These are phyloP conservation scores for Diaporthe vaccinii DNA, from an alignment of 2,329 filamentous ascomycete species.

Conservation along the genomic window DNA sequence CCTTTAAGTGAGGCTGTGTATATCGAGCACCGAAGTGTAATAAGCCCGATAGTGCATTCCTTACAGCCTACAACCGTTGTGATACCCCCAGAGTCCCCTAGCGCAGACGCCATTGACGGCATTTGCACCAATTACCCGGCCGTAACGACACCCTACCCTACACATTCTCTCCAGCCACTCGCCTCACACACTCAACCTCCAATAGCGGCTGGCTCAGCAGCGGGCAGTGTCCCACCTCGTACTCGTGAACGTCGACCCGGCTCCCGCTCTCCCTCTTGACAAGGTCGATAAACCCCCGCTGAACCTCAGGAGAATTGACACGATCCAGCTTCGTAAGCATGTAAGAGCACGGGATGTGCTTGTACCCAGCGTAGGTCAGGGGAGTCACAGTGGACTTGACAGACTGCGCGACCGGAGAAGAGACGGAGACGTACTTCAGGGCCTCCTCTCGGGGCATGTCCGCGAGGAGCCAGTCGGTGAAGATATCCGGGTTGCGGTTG, in stretches of 20 bases:
- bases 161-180: neutral
- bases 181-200: conserved; percentile 11
- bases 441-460: neutral
- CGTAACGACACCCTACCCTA: neutral
- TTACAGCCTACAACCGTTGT: neutral
- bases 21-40: neutral
- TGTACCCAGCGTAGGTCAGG: neutral
- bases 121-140: neutral
- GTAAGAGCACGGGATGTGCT: neutral
- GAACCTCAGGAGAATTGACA: neutral
- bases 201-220: neutral
- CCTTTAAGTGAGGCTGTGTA: neutral
- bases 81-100: neutral
- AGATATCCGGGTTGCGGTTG: neutral
- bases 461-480: neutral
- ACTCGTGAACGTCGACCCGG: neutral
- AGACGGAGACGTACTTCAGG: neutral
- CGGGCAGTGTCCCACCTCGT: neutral
- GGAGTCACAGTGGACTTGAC: neutral
- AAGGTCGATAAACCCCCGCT: neutral
- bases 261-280: neutral
- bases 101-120: neutral
- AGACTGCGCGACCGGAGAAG: neutral
- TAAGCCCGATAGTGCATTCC: neutral
- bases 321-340: neutral